phyloP scores from a whole-genome alignment of 768 basidiomycete species.

The Amanita molliuscula region DNA sequence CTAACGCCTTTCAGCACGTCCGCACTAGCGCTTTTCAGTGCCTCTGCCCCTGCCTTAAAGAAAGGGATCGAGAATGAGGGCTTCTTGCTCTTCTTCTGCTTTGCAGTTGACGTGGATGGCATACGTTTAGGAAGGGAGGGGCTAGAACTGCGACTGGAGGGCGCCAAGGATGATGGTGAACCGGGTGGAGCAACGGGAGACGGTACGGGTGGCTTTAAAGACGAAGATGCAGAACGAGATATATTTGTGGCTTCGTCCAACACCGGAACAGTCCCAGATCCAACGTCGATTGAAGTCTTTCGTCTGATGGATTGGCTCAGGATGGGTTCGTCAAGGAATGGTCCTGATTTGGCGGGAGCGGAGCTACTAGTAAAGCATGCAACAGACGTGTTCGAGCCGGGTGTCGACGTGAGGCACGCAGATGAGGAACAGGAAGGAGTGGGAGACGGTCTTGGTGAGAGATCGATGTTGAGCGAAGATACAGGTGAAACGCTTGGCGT shows the following conservation, averaged over 20 bases:
- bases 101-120: neutral
- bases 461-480: constrained; percentile 10
- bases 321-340: constrained; percentile 7
- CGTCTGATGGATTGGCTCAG: constrained; percentile 3
- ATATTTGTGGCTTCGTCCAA: neutral
- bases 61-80: constrained; percentile 22
- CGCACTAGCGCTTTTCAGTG: constrained; percentile 24
- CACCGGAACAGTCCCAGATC: neutral
- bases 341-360: constrained; percentile 3
- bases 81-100: constrained; percentile 6
- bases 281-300: neutral
- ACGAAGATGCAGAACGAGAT: neutral
- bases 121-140: neutral
- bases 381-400: constrained; percentile 25
- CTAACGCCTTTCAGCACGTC: constrained; percentile 37
- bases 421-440: constrained; percentile 8
- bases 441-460: constrained; percentile 13
- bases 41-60: constrained; percentile 22
- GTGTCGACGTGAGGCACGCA: constrained; percentile 2
- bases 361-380: constrained; percentile 14
- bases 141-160: neutral
- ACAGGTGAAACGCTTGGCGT: constrained; percentile 33
- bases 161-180: neutral
- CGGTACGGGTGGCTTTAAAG: neutral
- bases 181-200: neutral